Conservation (phyloP, 202 grass and related monocot genomes). For the Eragrostis tef region DNA sequence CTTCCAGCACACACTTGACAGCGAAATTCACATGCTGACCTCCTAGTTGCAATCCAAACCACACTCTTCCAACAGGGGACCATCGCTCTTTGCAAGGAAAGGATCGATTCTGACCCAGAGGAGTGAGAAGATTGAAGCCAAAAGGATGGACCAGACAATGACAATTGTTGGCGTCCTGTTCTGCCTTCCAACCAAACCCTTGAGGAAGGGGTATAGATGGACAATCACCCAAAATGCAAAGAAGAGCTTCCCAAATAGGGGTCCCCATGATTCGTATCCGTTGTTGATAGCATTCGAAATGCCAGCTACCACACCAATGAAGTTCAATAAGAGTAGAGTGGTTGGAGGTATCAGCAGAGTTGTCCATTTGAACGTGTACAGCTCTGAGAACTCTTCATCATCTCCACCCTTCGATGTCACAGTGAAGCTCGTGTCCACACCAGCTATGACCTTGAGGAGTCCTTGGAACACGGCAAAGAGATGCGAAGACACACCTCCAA, state of each 20-base stretch:
- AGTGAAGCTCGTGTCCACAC: constrained; percentile 84
- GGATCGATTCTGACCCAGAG: constrained; percentile 82
- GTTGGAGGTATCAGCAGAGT: constrained; percentile 83
- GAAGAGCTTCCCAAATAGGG: constrained; percentile 89
- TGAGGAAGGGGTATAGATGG: constrained; percentile 87
- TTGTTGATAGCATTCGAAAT: constrained; percentile 90
- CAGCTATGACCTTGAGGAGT: constrained; percentile 84
- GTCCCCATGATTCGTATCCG: constrained; percentile 89
- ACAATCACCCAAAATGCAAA: constrained; percentile 95
- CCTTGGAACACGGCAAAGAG: constrained; percentile 89
- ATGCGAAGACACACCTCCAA: constrained; percentile 84
- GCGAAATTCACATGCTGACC: constrained; percentile 28
- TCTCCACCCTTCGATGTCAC: constrained; percentile 86
- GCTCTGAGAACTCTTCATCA: constrained; percentile 79
- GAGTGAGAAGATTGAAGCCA: constrained; percentile 86
- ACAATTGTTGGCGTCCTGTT: constrained; percentile 92
- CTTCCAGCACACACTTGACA: constrained; percentile 19
- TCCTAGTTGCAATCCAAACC: constrained; percentile 86
- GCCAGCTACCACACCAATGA: constrained; percentile 86
- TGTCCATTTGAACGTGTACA: constrained; percentile 95
- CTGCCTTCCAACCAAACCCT: constrained; percentile 87
- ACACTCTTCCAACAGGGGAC: constrained; percentile 78
- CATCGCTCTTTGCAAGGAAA: constrained; percentile 75
- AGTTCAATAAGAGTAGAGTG: constrained; percentile 80
- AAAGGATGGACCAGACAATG: constrained; percentile 92